Percentiles rank a stretch among this genome's conserved stretches.
Evolutionary conservation across 129 eudicot genomes (phyloP).

Genomic region (Centella asiatica): DNA sequence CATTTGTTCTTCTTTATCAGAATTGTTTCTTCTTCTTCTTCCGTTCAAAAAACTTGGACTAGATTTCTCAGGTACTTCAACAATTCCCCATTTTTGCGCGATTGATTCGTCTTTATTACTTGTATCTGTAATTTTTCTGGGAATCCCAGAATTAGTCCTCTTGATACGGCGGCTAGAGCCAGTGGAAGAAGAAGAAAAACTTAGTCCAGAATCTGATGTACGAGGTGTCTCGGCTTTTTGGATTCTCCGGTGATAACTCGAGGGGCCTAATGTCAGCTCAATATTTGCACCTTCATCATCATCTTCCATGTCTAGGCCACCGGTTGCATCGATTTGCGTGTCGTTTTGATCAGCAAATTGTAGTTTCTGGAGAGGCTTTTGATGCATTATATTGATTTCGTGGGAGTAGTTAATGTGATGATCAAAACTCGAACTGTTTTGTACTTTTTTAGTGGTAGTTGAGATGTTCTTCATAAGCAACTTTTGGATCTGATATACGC

Average conservation of each 20-base stretch:
- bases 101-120: not conserved
- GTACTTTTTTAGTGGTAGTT: not conserved
- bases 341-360: conserved; percentile 32
- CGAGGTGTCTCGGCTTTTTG: conserved; percentile 30
- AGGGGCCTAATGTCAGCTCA: conserved; percentile 86
- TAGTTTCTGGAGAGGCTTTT: conserved; percentile 14
- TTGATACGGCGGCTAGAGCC: conserved; percentile 44
- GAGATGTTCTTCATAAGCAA: conserved; percentile 52
- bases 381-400: conserved; percentile 17
- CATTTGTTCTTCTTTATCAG: conserved; percentile 22
- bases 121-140: conserved; percentile 17
- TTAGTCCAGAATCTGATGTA: conserved; percentile 40
- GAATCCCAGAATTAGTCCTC: conserved; percentile 12
- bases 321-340: conserved; percentile 12
- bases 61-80: conserved; percentile 17
- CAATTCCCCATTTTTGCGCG: conserved; percentile 22
- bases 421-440: not conserved
- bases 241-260: conserved; percentile 36
- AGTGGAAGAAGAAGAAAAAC: conserved; percentile 78
- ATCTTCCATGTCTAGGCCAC: conserved; percentile 31
- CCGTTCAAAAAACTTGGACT: conserved; percentile 28
- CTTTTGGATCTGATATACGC: conserved; percentile 76
- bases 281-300: conserved; percentile 64
- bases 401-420: not conserved
- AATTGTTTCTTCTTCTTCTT: conserved; percentile 27